phyloP scores from a whole-genome alignment of 1,284 basidiomycete species.

The Papiliotrema fonsecae region DNA sequence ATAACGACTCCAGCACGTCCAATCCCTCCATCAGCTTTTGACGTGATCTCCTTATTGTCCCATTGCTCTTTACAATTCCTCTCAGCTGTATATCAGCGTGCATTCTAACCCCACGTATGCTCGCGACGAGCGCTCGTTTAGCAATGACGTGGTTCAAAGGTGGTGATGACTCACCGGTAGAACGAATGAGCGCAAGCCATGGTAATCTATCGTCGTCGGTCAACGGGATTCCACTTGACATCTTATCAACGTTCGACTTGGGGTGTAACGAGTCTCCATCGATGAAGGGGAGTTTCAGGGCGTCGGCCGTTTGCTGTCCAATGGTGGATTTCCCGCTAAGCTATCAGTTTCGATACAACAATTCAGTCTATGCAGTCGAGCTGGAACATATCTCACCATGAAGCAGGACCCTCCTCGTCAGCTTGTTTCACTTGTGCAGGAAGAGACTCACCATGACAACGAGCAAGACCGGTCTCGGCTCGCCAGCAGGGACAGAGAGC shows the following conservation, averaged over 20 bases:
- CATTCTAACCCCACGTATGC: no score
- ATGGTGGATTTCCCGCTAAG: slow-evolving; percentile 80
- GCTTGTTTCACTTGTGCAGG: slow-evolving; percentile 1
- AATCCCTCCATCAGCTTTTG: slow-evolving; percentile 24
- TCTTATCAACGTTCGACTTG: slow-evolving; percentile 75
- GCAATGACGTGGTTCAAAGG: neutral
- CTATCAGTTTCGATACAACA: neutral
- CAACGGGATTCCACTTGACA: slow-evolving; percentile 73
- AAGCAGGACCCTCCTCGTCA: slow-evolving; percentile 31
- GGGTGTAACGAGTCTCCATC: slow-evolving; percentile 92
- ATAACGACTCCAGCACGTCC: slow-evolving; percentile 61
- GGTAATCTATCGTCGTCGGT: slow-evolving; percentile 78
- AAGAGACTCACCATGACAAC: slow-evolving; percentile 44
- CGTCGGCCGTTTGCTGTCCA: slow-evolving; percentile 60
- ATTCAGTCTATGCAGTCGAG: neutral
- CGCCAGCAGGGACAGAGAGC: slow-evolving; percentile 28
- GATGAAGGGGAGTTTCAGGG: slow-evolving; percentile 66
- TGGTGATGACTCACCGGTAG: slow-evolving; percentile 36
- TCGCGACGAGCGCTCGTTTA: neutral
- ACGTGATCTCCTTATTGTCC: slow-evolving; percentile 18
- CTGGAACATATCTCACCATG: slow-evolving; percentile 26
- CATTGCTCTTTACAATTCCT: slow-evolving; percentile 50
- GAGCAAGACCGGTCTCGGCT: slow-evolving; percentile 41
- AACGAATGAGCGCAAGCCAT: slow-evolving; percentile 73
- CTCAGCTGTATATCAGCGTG: slow-evolving; percentile 49